Conservation (phyloP, 805 yeast species). For the Metschnikowia kofuensis region DNA sequence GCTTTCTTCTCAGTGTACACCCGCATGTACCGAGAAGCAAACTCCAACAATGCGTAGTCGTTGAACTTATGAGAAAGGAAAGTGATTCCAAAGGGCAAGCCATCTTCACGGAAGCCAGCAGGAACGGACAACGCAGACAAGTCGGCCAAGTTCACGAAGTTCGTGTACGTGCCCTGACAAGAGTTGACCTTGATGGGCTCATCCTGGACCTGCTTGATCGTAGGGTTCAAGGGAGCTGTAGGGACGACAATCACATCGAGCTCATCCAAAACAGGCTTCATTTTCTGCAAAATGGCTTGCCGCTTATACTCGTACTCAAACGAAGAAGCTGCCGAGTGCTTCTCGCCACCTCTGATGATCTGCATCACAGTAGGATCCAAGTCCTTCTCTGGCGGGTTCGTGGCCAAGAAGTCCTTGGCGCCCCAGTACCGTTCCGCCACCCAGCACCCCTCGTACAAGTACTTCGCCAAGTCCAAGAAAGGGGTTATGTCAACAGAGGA, state of each 20-base stretch:
- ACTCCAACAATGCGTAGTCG: slow-evolving; percentile 83
- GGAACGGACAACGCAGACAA: slow-evolving; percentile 90
- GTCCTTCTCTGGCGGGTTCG: slow-evolving; percentile 65
- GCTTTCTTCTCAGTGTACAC: slow-evolving; percentile 39
- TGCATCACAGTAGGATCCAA: slow-evolving; percentile 81
- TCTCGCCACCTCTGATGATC: slow-evolving; percentile 76
- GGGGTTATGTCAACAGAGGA: slow-evolving; percentile 70
- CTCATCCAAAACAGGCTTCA: slow-evolving; percentile 50
- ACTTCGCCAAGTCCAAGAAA: slow-evolving; percentile 75
- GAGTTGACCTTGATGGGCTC: slow-evolving; percentile 87
- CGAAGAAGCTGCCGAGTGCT: slow-evolving; percentile 76
- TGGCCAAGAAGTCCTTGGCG: slow-evolving; percentile 63
- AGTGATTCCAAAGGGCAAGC: slow-evolving; percentile 89
- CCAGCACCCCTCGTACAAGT: slow-evolving; percentile 98
- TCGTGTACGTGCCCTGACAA: slow-evolving; percentile 96
- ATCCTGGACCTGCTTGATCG: slow-evolving; percentile 62
- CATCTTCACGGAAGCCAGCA: slow-evolving; percentile 79
- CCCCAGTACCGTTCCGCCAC: slow-evolving; percentile 94
- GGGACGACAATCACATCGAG: slow-evolving; percentile 85
- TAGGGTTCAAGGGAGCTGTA: slow-evolving; percentile 90
- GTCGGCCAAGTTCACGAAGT: slow-evolving; percentile 93
- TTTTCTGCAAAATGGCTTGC: slow-evolving; percentile 69
- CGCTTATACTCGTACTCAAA: slow-evolving; percentile 86
- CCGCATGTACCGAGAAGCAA: slow-evolving; percentile 71
- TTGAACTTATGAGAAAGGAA: slow-evolving; percentile 77